Evolutionary conservation across 148 eudicot genomes (phyloP), one percentile per base, ranked within the genome.

Genomic region (Camellia granthamiana): DNA sequence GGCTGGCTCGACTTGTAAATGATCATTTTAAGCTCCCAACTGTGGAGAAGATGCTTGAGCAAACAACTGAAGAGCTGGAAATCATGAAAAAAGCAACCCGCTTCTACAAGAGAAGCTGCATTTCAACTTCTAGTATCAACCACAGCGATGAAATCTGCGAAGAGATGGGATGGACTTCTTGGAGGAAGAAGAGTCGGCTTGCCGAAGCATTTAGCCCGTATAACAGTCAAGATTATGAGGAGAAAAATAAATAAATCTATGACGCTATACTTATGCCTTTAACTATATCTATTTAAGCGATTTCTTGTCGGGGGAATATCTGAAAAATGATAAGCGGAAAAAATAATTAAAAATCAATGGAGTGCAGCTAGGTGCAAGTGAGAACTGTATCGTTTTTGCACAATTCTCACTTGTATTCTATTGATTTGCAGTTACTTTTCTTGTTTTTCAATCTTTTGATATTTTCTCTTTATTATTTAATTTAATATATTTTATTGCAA

Each of bases 201-300:
- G 88, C 89, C 3, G 99, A 94, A 82, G 97, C 91, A 58, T 90
- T 96, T 69, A 91, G 91, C 87, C 97, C 97, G 4, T 96, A 96
- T 79, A 92, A 83, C 62, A 94, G 99, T 72, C 95, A 87, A 83
- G 97, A 94, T 77, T 94, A 90, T 59, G 72, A 81, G 68, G 84
- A 86, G 63, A 83, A 14, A 54, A 84, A 65, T 81, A 74, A 23
- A 75, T 15, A 6, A 8, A 12, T 11, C n/a, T 7, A 62, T 0
- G 7, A 5, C 0, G 7, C 52, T 49, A 49, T 5, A 30, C 38
- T 30, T 72, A 62, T 11, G 46, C 11, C 61, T 51, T 21, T 13
- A 38, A 68, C 13, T 5, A 42, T 59, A 44, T 59, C 62, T 80
- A 73, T 68, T 44, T 18, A 52, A 19, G 61, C 21, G 41, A 23